phyloP scores from a whole-genome alignment of 2,329 filamentous ascomycete genomes.

The Verruconis gallopava region DNA sequence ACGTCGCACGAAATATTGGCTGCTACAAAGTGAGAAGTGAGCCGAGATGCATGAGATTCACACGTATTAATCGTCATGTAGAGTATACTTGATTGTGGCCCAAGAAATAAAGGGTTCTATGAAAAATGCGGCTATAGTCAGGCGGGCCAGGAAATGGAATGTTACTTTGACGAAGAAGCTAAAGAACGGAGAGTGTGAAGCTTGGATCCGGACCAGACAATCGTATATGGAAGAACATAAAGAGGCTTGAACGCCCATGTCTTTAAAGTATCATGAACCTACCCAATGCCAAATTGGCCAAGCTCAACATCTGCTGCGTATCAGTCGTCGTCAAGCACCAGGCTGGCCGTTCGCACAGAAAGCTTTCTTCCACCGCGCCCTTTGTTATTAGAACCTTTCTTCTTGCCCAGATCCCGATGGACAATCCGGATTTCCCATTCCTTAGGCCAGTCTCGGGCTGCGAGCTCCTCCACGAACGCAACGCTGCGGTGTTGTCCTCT shows the following conservation, averaged over 20 bases:
- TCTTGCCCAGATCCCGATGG: constrained; percentile 15
- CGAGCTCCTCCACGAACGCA: constrained; percentile 17
- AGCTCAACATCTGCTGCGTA: too few species aligned
- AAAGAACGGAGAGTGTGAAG: constrained; percentile 8
- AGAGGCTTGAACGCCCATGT: too few species aligned
- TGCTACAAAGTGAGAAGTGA: constrained; percentile 13
- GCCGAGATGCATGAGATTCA: constrained; percentile 12
- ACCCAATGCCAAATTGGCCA: too few species aligned
- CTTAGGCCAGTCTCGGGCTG: constrained; percentile 12
- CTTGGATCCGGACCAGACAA: too few species aligned
- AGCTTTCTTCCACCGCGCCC: neutral
- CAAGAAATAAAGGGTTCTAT: constrained; percentile 10
- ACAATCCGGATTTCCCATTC: constrained; percentile 13
- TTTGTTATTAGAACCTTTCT: constrained; percentile 2
- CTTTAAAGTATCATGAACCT: too few species aligned
- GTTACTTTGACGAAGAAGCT: constrained; percentile 10
- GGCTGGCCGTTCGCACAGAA: neutral
- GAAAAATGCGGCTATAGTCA: constrained; percentile 11
- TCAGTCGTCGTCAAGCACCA: neutral
- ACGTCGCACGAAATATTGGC: constrained; percentile 13
- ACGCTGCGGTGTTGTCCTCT: constrained; percentile 17
- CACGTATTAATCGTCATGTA: constrained; percentile 2
- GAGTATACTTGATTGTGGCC: constrained; percentile 11
- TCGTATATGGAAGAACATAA: too few species aligned
- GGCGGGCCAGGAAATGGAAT: constrained; percentile 10